Percentiles rank a stretch among this genome's conserved stretches.
phyloP scores from a whole-genome alignment of 23 red algal species.

The Gracilaria domingensis region DNA sequence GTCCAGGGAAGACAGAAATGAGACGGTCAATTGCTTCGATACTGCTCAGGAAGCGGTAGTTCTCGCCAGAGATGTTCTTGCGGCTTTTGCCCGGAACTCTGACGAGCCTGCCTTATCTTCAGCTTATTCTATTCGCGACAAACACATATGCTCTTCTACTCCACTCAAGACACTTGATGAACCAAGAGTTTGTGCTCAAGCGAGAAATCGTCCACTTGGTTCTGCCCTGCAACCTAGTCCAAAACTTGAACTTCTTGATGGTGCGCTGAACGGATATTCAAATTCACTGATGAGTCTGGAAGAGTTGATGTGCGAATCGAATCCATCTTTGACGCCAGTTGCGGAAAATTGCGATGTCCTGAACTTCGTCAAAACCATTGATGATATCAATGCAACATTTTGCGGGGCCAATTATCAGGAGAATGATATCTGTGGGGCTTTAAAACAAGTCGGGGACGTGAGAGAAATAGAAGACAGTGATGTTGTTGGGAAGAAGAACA shows the following conservation, averaged over 20 bases:
- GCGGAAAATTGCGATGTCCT: background rate
- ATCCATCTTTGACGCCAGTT: background rate
- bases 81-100: background rate
- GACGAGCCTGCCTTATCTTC: background rate
- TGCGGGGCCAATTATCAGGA: background rate
- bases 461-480: background rate
- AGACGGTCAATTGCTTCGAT: background rate
- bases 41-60: background rate
- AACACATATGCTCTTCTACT: background rate
- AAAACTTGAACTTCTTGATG: background rate
- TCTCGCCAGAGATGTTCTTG: slow-evolving; percentile 9
- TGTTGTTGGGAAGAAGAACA: background rate
- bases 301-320: background rate
- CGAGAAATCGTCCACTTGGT: background rate
- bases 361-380: slow-evolving; percentile 7
- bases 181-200: background rate
- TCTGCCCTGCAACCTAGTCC: background rate
- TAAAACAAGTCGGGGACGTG: background rate
- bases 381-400: slow-evolving; percentile 4
- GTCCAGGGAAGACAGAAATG: background rate
- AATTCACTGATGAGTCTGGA: background rate
- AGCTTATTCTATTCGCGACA: too few relatives aligned
- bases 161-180: background rate
- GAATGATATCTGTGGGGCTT: background rate
- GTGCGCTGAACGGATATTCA: background rate